Percentiles rank a stretch among this genome's conserved stretches.
Conservation (phyloP, 768 basidiomycete genomes). For the Calvatia gigantea region DNA sequence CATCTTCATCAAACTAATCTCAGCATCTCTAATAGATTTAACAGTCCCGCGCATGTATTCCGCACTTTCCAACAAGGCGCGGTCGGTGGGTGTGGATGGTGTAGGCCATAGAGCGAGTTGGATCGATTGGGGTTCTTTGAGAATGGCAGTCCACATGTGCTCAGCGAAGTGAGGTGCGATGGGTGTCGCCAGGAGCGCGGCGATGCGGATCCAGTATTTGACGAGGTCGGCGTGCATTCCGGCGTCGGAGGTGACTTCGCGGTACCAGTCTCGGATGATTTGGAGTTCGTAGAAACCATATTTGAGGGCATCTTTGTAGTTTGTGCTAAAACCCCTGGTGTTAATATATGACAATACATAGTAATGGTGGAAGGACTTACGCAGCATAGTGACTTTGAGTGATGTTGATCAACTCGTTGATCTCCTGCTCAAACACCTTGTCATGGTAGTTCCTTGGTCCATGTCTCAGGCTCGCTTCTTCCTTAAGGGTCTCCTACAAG, state of each 20-base stretch:
- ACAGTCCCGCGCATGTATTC: constrained; percentile 88
- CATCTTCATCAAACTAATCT: constrained; percentile 74
- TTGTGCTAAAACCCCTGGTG: constrained; percentile 57
- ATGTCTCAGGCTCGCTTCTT: constrained; percentile 64
- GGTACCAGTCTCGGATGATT: constrained; percentile 91
- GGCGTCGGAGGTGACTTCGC: constrained; percentile 81
- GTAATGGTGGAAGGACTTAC: constrained; percentile 43
- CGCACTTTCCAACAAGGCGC: constrained; percentile 64
- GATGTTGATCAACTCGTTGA: constrained; percentile 79
- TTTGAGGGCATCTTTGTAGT: constrained; percentile 95
- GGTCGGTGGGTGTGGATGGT: constrained; percentile 56
- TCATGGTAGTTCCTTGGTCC: constrained; percentile 85
- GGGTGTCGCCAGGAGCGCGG: constrained; percentile 80
- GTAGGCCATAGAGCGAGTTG: constrained; percentile 86
- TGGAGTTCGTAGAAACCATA: constrained; percentile 96
- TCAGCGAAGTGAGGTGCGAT: constrained; percentile 94
- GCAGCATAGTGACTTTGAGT: constrained; percentile 78
- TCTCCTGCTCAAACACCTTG: constrained; percentile 85
- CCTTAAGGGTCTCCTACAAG: constrained; percentile 73
- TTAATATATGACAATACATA: not conserved
- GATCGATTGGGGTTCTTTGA: constrained; percentile 71
- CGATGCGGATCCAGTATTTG: constrained; percentile 75
- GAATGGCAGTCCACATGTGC: constrained; percentile 77
- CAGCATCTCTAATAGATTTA: constrained; percentile 89
- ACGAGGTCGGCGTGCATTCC: constrained; percentile 93